Conservation (phyloP, 1,284 basidiomycete species). For the Albatrellus sp. region DNA sequence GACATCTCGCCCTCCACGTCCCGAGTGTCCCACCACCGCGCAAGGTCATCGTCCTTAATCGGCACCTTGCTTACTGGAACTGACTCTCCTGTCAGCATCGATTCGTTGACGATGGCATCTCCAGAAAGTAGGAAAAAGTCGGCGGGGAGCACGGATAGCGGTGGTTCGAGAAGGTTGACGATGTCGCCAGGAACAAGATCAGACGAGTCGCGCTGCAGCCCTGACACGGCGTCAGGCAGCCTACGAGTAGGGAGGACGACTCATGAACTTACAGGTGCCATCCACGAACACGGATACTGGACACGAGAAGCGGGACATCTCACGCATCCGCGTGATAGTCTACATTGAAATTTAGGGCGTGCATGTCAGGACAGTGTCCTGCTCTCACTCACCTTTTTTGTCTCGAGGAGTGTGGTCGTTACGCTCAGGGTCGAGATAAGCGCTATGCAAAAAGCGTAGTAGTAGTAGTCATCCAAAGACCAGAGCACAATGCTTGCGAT, state of each 20-base stretch:
- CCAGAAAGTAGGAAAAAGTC: conserved; percentile 90
- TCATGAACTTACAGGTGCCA: conserved; percentile 49
- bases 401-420: conserved; percentile 82
- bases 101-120: conserved; percentile 97
- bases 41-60: conserved; percentile 60
- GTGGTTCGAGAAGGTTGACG: conserved; percentile 74
- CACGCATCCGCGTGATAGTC: conserved; percentile 90
- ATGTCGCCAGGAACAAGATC: conserved; percentile 90
- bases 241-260: not conserved
- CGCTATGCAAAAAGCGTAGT: conserved; percentile 96
- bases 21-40: conserved; percentile 55
- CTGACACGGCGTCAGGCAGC: conserved; percentile 25
- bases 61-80: conserved; percentile 87
- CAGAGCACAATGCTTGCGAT: conserved; percentile 91
- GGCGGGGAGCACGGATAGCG: conserved; percentile 73
- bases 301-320: conserved; percentile 92
- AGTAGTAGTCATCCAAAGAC: conserved; percentile 93
- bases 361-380: not conserved
- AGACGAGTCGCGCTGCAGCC: conserved; percentile 64
- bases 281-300: conserved; percentile 65
- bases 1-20: conserved; percentile 62
- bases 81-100: conserved; percentile 95
- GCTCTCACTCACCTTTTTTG: conserved; percentile 54
- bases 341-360: conserved; percentile 17
- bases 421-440: conserved; percentile 86